These are phyloP conservation scores for Pseudopithomyces chartarum DNA, from an alignment of 2,329 filamentous ascomycete genomes.

Conservation along the genomic window DNA sequence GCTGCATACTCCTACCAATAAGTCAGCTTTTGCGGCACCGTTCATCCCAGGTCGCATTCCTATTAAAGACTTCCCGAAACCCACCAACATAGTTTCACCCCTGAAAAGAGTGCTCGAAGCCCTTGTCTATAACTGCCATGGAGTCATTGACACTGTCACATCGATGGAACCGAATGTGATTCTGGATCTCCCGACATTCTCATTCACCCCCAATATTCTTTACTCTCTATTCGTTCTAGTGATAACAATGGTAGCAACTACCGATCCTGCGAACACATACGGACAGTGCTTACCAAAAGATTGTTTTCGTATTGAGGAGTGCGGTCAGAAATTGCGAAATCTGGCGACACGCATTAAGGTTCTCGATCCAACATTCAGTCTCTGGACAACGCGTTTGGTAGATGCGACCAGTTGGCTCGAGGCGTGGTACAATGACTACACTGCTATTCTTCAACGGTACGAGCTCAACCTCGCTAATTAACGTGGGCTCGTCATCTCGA, in stretches of 20 bases:
- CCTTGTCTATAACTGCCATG: conserved; percentile 29
- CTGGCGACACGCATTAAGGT: conserved; percentile 18
- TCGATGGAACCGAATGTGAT: conserved; percentile 29
- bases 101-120: conserved; percentile 20
- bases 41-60: conserved; percentile 31
- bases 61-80: conserved; percentile 33
- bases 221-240: conserved; percentile 33
- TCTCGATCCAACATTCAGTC: conserved; percentile 31
- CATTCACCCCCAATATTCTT: conserved; percentile 28
- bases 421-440: conserved; percentile 32
- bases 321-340: conserved; percentile 21
- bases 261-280: conserved; percentile 30
- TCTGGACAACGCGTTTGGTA: conserved; percentile 30
- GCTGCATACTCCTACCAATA: conserved; percentile 34
- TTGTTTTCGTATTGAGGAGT: conserved; percentile 27
- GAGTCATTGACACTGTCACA: conserved; percentile 23
- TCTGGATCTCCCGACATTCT: conserved; percentile 29
- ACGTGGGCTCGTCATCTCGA: not conserved
- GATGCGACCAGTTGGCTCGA: conserved; percentile 34
- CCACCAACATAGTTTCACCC: conserved; percentile 20
- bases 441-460: conserved; percentile 27
- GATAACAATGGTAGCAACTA: conserved; percentile 24
- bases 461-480: conserved; percentile 18
- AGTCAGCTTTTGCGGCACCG: conserved; percentile 29
- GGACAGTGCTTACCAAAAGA: conserved; percentile 23